A percentile compares a stretch with the other conserved stretches of the same genome.
Conservation (phyloP, 129 eudicot genomes). For the Lonicera japonica region DNA sequence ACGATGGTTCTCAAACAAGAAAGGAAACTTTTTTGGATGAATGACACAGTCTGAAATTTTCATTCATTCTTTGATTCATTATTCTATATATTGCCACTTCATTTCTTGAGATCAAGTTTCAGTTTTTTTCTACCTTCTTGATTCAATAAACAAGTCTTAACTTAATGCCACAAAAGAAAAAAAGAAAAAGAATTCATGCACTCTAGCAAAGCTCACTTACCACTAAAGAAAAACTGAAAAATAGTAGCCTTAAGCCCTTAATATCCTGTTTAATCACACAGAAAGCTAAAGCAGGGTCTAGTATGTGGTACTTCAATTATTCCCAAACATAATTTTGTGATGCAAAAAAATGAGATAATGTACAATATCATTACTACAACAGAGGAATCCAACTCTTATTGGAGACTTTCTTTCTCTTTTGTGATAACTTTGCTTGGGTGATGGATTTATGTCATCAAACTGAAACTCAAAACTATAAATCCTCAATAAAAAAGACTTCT, state of each 20-base stretch:
- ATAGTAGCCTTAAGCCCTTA: background rate
- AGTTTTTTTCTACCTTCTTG: background rate
- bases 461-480: too few species aligned
- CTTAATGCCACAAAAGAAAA: too few species aligned
- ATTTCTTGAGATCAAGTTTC: background rate
- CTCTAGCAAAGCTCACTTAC: too few species aligned
- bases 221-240: background rate
- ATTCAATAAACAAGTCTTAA: too few species aligned
- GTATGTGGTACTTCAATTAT: background rate
- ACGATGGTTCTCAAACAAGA: conserved; percentile 11
- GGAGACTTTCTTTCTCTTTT: background rate
- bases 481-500: background rate
- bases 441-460: background rate
- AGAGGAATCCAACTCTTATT: background rate
- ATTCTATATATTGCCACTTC: background rate
- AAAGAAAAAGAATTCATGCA: too few species aligned
- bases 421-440: background rate
- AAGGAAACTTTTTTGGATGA: background rate
- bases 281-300: background rate
- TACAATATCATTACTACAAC: background rate
- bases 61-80: background rate
- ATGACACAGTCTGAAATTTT: background rate
- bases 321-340: background rate
- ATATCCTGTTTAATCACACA: background rate
- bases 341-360: background rate